Conservation (phyloP, 2,329 filamentous ascomycete species). For the Xylariaceae sp. region DNA sequence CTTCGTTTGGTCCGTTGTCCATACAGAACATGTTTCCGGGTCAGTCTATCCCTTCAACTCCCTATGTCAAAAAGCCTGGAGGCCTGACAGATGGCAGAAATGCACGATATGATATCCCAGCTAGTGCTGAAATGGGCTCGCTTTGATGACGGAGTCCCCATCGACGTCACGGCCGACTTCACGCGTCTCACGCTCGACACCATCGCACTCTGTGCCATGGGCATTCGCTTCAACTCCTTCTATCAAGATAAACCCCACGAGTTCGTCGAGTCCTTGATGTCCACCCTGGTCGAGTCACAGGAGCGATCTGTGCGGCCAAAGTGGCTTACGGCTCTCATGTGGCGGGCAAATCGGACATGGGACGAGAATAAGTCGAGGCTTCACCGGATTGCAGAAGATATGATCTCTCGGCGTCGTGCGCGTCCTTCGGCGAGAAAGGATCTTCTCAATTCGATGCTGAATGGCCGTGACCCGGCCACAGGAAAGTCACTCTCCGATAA, state of each 20-base stretch:
- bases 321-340: constrained; percentile 6
- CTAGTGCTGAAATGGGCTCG: constrained; percentile 9
- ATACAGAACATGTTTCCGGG: constrained; percentile 7
- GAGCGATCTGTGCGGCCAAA: constrained; percentile 6
- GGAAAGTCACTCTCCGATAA: constrained; percentile 38
- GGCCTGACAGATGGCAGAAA: constrained; percentile 1
- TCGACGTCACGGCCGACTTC: constrained; percentile 7
- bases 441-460: constrained; percentile 44
- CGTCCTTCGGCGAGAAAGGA: constrained; percentile 28
- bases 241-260: constrained; percentile 4
- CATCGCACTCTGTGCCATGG: constrained; percentile 8
- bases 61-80: background rate
- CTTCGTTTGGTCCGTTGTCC: constrained; percentile 4
- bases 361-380: constrained; percentile 4
- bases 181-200: constrained; percentile 8
- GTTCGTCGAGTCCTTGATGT: constrained; percentile 3
- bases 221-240: constrained; percentile 9
- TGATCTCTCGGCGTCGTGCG: constrained; percentile 2
- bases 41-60: background rate
- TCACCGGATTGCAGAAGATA: background rate
- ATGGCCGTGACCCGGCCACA: constrained; percentile 42
- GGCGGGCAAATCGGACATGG: constrained; percentile 9
- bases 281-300: constrained; percentile 4
- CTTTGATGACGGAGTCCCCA: constrained; percentile 3
- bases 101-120: constrained; percentile 9